Base-by-base conservation (phyloP, 352 stramenopile genomes). In the Globisporangium cederbergense region DNA sequence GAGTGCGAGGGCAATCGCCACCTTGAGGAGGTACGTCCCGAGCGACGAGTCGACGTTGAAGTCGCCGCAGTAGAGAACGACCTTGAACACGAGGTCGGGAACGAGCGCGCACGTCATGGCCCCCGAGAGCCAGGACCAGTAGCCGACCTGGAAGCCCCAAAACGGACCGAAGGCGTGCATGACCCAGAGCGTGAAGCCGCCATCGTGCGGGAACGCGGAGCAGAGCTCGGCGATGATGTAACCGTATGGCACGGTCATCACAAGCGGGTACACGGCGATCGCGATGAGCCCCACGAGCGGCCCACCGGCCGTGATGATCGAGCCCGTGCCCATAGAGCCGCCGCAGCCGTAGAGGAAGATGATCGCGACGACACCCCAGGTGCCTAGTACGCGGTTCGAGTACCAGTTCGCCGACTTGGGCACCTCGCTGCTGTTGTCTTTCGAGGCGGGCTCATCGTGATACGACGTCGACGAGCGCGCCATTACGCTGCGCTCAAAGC, bases 221-320 rank as follows among this genome's bases (percentile, higher is more conserved):
- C 83, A 90, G n/a, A 98, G 73, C 74, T 98, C 92, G 8, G 91
- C 83, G 8, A 95, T 95, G 42, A 98, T 87, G 51, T 97, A 74
- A 7, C 79, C 89, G 70, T 97, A 93, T 20, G 91, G 92, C 2
- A 97, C 43, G 1, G 76, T 88, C 81, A 91, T 97, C 18, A 97
- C 52, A 7, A 98, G 74, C 6, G 91, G 90, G 32, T 97, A 83
- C 8, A 97, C 13, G 7, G 84, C 38, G 60, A 96, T 89, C 8
- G 90, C 81, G 4, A 95, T 53, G 34, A 98, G 68, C 1, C 87
- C 79, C 60, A 90, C 40, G 22, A 93, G 80, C 34, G 72, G 72
- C 5, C 75, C 72, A 2, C 67, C 70, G 0, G 70, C 52, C 0
- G 62, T 18, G 42, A 80, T 64, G 42, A 83, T 65, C 2, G 51